Evolutionary conservation across 805 yeast species (phyloP).

Genomic region (Myxozyma nipponensis): DNA sequence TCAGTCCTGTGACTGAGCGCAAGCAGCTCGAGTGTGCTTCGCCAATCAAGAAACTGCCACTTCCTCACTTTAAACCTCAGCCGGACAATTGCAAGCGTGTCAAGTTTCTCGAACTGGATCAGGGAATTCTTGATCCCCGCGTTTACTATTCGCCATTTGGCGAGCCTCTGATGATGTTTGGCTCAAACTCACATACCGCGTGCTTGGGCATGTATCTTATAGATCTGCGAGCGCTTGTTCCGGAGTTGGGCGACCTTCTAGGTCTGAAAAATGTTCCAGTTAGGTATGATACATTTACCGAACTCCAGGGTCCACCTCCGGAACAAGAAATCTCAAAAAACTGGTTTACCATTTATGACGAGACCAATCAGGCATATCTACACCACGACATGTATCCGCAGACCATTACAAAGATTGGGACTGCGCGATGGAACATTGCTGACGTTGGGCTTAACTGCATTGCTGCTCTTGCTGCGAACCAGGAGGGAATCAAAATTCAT

Average conservation of each 20-base stretch:
- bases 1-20: constrained; percentile 2
- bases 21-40: constrained; percentile 7
- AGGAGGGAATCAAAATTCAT: constrained; percentile 1
- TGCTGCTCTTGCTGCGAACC: neutral
- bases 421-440: constrained; percentile 3
- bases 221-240: constrained; percentile 14
- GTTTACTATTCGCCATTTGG: constrained; percentile 14
- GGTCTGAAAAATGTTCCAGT: constrained; percentile 3
- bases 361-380: constrained; percentile 2
- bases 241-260: constrained; percentile 1
- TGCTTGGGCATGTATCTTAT: constrained; percentile 14
- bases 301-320: constrained; percentile 7
- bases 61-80: constrained; percentile 1
- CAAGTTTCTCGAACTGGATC: constrained; percentile 7
- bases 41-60: neutral
- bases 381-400: constrained; percentile 6
- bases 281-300: constrained; percentile 2
- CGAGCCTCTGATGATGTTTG: constrained; percentile 17
- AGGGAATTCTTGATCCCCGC: constrained; percentile 13
- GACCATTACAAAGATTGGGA: neutral
- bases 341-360: constrained; percentile 9
- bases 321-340: constrained; percentile 9
- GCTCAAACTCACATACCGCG: constrained; percentile 4
- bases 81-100: constrained; percentile 2
- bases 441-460: constrained; percentile 1